These are phyloP conservation scores for Monosporozyma unispora DNA, from an alignment of 805 yeast species.

Conservation along the genomic window DNA sequence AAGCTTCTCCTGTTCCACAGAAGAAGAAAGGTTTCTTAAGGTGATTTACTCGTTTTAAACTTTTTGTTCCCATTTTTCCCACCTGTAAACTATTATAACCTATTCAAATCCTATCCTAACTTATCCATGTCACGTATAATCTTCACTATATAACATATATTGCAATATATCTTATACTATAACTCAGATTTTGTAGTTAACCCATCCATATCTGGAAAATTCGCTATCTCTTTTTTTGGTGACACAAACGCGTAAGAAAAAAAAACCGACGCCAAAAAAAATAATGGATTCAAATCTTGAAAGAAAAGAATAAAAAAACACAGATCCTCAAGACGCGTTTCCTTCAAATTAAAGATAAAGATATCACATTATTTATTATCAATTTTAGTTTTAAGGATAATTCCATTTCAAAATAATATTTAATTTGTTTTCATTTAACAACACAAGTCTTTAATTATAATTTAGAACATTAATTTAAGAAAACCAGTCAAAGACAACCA, in stretches of 20 bases:
- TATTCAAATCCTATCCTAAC: background rate
- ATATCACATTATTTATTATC: too few relatives aligned
- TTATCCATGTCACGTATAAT: background rate
- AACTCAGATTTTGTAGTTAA: background rate
- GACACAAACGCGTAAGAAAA: background rate
- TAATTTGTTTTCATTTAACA: too few relatives aligned
- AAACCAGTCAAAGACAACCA: background rate
- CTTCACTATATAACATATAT: background rate
- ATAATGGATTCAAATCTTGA: background rate
- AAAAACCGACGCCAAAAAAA: background rate
- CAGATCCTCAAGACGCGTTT: too few relatives aligned
- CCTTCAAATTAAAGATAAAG: too few relatives aligned
- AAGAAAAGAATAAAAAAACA: background rate
- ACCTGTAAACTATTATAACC: background rate
- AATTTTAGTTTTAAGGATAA: too few relatives aligned
- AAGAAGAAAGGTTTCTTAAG: constrained; percentile 68
- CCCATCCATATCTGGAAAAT: background rate
- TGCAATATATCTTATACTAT: background rate
- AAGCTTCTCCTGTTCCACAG: constrained; percentile 43
- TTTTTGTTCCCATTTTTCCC: background rate
- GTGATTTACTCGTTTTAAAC: background rate
- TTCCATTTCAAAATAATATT: too few relatives aligned
- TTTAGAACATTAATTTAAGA: too few relatives aligned
- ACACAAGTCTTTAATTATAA: too few relatives aligned
- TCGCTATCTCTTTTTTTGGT: background rate